These are phyloP conservation scores for Danielia oregonensis DNA, from an alignment of 805 yeast genomes.

Conservation along the genomic window DNA sequence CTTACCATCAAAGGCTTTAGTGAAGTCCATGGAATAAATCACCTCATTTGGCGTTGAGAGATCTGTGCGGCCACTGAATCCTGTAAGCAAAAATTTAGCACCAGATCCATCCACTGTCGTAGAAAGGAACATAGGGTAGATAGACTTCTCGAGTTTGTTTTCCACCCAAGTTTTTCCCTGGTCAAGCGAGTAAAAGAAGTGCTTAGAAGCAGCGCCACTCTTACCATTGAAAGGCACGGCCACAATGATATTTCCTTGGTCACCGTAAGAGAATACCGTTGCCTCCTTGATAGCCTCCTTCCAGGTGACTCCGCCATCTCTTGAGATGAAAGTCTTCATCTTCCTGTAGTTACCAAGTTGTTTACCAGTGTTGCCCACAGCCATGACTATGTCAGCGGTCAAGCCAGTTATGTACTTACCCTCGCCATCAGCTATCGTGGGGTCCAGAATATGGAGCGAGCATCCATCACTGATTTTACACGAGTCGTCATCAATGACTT, in stretches of 20 bases:
- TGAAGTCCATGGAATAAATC: conserved; percentile 50
- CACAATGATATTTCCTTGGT: conserved; percentile 69
- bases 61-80: conserved; percentile 24
- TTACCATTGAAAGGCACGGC: conserved; percentile 45
- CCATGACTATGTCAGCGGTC: conserved; percentile 47
- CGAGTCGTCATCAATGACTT: conserved; percentile 39
- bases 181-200: conserved; percentile 57
- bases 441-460: conserved; percentile 39
- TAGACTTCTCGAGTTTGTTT: conserved; percentile 41
- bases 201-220: conserved; percentile 27
- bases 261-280: conserved; percentile 57
- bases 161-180: conserved; percentile 68
- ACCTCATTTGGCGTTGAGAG: conserved; percentile 14
- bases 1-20: conserved; percentile 50
- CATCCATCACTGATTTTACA: conserved; percentile 47
- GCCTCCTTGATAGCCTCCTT: conserved; percentile 49
- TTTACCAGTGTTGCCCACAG: conserved; percentile 32
- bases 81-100: conserved; percentile 50
- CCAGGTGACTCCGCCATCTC: conserved; percentile 83
- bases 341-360: conserved; percentile 12
- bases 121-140: conserved; percentile 41
- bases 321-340: conserved; percentile 56
- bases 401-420: conserved; percentile 47
- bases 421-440: conserved; percentile 34
- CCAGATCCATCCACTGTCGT: conserved; percentile 74